Evolutionary conservation across 2,329 filamentous ascomycete species (phyloP).

Genomic region (Lomentospora prolificans): DNA sequence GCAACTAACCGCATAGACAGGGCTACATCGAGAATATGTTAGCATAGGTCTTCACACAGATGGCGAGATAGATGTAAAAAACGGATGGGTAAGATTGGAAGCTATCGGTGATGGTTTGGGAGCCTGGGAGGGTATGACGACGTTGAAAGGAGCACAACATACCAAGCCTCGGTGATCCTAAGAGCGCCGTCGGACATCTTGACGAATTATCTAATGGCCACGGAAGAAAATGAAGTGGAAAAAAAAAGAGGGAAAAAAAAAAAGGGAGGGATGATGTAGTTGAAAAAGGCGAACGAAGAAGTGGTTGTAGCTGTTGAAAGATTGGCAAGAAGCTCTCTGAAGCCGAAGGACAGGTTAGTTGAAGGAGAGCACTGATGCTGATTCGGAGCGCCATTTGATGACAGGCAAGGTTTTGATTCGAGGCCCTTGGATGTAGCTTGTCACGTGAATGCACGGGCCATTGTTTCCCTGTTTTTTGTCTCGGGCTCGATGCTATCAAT

Average conservation of each 20-base stretch:
- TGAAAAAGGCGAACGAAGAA: not conserved
- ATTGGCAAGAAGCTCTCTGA: conserved; percentile 8
- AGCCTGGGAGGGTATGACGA: conserved; percentile 10
- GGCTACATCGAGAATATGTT: conserved; percentile 45
- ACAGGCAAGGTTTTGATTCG: conserved; percentile 6
- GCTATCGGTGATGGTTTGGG: conserved; percentile 1
- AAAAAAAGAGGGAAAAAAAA: conserved; percentile 10
- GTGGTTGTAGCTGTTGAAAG: conserved; percentile 13
- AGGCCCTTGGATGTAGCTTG: not conserved
- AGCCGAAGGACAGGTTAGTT: conserved; percentile 2
- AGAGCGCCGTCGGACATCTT: conserved; percentile 50
- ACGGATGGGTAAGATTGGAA: conserved; percentile 20
- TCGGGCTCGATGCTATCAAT: too few species aligned
- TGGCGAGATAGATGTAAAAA: conserved; percentile 21
- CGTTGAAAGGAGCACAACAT: conserved; percentile 31
- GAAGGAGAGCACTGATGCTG: not conserved
- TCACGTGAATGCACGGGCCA: conserved; percentile 5
- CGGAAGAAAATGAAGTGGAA: conserved; percentile 14
- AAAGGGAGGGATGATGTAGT: conserved; percentile 9
- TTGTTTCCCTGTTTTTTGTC: not conserved
- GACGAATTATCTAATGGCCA: conserved; percentile 22
- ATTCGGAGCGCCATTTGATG: conserved; percentile 5
- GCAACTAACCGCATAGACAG: conserved; percentile 94
- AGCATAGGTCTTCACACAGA: conserved; percentile 30
- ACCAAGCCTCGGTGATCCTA: conserved; percentile 62